Conservation (phyloP, 768 basidiomycete genomes). For the Coprinellus aureogranulatus region DNA sequence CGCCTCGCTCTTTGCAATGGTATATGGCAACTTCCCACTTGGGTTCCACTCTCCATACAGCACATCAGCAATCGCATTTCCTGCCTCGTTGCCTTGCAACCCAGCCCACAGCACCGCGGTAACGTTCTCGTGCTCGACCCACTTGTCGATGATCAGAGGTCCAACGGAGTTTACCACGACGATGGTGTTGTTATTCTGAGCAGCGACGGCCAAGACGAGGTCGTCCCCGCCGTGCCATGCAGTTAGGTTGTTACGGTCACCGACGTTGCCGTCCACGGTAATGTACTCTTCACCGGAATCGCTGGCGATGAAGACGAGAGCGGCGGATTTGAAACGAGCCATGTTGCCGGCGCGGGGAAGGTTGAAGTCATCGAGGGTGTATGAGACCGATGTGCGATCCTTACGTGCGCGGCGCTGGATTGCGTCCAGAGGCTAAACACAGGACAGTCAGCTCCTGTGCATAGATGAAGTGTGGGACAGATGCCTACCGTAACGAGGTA, state of each 20-base stretch:
- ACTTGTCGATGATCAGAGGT: slow-evolving; percentile 57
- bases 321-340: slow-evolving; percentile 53
- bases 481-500: slow-evolving; percentile 70
- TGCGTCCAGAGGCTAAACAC: slow-evolving; percentile 67
- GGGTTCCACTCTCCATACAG: slow-evolving; percentile 71
- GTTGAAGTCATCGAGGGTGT: slow-evolving; percentile 72
- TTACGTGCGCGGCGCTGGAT: slow-evolving; percentile 70
- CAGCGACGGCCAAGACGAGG: slow-evolving; percentile 66
- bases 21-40: slow-evolving; percentile 68
- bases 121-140: slow-evolving; percentile 73
- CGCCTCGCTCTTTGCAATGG: slow-evolving; percentile 57
- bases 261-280: slow-evolving; percentile 74
- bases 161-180: slow-evolving; percentile 67
- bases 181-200: slow-evolving; percentile 67
- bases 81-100: slow-evolving; percentile 64
- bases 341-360: slow-evolving; percentile 46
- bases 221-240: slow-evolving; percentile 73
- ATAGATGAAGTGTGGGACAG: neutral
- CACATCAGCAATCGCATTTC: slow-evolving; percentile 69
- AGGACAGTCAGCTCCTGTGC: too few species aligned
- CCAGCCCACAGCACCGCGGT: slow-evolving; percentile 72
- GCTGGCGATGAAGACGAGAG: slow-evolving; percentile 77
- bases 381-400: slow-evolving; percentile 64
- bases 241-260: slow-evolving; percentile 71
- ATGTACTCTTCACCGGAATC: slow-evolving; percentile 87